Evolutionary conservation across 2,329 filamentous ascomycete species (phyloP), one percentile per base, ranked within the genome.

Genomic region (Clarireedia hainanense): DNA sequence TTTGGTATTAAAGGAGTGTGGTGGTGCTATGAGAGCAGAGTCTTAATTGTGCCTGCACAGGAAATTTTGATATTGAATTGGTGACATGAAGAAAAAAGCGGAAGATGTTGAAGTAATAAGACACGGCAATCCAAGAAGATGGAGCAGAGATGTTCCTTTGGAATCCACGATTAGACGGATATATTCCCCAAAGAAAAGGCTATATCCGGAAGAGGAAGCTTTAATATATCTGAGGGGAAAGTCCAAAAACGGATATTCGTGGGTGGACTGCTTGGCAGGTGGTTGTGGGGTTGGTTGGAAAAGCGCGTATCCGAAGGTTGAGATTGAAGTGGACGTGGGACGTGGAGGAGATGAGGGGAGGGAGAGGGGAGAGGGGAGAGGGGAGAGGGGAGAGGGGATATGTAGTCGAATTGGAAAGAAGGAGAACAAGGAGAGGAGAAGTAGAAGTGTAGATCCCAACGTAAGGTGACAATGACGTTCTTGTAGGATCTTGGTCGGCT

Each of bases 41-140:
- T 56, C 40, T 56, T 48, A 56, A 39, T 45, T 56, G 65, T 63
- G 63, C 62, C 63, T 60, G 63, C 64, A 66, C 63, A 60, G n/a
- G 27, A 43, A 50, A 36, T 49, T 37, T 27, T 36, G 26, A 52
- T 15, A 14, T 55, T 46, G 51, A 27, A 37, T 49, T 26, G 40
- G 43, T 57, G 43, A 39, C 55, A 52, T 47, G 26, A 34, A 52
- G 42, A 24, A 53, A 48, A 37, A n/a, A 23, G 12, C 30, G 7
- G 23, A 39, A 14, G 37, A 36, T 26, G 15, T 43, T 17, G 17
- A 23, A 34, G 45, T 42, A 26, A 54, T 30, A 10, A n/a, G 40
- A 42, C 26, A 40, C 26, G 17, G 52, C 24, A 37, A 50, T 30
- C 34, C 36, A 20, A 34, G 46, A 17, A 42, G 39, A 42, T 12